Percentiles rank a stretch among this genome's conserved stretches.
Evolutionary conservation across 148 eudicot species (phyloP).

Genomic region (Cornus florida): DNA sequence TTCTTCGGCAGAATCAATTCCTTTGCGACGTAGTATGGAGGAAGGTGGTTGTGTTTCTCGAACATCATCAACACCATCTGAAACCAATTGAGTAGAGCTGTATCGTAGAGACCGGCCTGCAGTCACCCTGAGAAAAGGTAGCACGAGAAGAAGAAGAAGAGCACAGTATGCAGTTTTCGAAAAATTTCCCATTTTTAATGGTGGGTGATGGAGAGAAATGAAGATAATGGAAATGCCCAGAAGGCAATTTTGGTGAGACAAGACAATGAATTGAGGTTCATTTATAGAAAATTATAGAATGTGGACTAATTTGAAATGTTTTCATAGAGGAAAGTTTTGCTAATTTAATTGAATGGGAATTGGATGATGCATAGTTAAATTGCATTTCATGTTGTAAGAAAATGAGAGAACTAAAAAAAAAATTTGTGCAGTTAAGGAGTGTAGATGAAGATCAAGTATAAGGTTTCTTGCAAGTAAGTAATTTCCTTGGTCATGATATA

Average conservation of each 20-base stretch:
- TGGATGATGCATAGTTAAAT: too few species aligned
- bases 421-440: too few species aligned
- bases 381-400: too few species aligned
- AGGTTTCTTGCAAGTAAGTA: too few species aligned
- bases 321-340: background rate
- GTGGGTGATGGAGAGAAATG: background rate
- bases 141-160: background rate
- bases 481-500: too few species aligned
- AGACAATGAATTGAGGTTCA: background rate
- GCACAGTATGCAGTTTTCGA: slow-evolving; percentile 2
- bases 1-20: slow-evolving; percentile 5
- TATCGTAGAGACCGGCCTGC: background rate
- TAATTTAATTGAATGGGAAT: too few species aligned
- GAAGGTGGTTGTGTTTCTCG: background rate
- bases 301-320: too few species aligned
- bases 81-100: slow-evolving; percentile 8
- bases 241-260: background rate
- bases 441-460: too few species aligned
- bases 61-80: slow-evolving; percentile 14
- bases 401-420: too few species aligned
- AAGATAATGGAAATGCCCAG: background rate
- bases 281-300: background rate
- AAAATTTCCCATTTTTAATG: background rate
- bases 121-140: background rate
- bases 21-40: slow-evolving; percentile 3